Evolutionary conservation across 257 asterid species (phyloP).

Genomic region (Penstemon newberryi): DNA sequence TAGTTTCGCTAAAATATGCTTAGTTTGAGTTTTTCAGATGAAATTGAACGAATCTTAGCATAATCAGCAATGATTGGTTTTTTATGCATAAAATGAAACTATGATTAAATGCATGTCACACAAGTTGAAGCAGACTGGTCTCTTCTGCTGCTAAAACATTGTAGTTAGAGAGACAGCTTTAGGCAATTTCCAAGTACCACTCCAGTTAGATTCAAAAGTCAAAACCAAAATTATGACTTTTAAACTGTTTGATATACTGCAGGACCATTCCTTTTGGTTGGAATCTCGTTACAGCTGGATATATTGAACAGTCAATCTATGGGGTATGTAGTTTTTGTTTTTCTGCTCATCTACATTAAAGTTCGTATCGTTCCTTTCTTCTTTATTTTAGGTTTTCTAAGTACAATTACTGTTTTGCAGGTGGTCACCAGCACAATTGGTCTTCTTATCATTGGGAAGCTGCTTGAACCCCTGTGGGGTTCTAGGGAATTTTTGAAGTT

Average conservation of each 20-base stretch:
- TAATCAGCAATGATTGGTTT: no score
- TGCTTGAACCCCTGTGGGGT: conserved; percentile 95
- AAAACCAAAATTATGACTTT: conserved; percentile 13
- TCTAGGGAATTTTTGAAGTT: conserved; percentile 84
- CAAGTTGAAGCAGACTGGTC: not conserved
- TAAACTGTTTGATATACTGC: conserved; percentile 30
- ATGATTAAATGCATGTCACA: no score
- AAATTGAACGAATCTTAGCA: not conserved
- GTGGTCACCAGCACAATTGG: conserved; percentile 68
- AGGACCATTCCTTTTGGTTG: conserved; percentile 97
- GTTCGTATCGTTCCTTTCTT: conserved; percentile 15
- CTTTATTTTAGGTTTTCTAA: not conserved
- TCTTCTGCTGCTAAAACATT: not conserved
- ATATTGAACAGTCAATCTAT: conserved; percentile 69
- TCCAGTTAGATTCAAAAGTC: conserved; percentile 11
- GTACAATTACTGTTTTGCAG: conserved; percentile 44
- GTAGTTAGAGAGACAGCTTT: not conserved
- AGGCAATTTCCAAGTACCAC: conserved; percentile 7
- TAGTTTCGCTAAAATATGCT: not conserved
- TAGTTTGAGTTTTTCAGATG: not conserved
- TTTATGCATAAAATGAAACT: no score
- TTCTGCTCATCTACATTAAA: not conserved
- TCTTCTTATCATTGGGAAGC: conserved; percentile 80
- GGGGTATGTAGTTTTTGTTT: conserved; percentile 60
- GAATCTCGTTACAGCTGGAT: conserved; percentile 95